A percentile compares a stretch with the other conserved stretches of the same genome.
Evolutionary conservation across 2,329 filamentous ascomycete genomes (phyloP).

Genomic region (Chaetomiaceae sp.): DNA sequence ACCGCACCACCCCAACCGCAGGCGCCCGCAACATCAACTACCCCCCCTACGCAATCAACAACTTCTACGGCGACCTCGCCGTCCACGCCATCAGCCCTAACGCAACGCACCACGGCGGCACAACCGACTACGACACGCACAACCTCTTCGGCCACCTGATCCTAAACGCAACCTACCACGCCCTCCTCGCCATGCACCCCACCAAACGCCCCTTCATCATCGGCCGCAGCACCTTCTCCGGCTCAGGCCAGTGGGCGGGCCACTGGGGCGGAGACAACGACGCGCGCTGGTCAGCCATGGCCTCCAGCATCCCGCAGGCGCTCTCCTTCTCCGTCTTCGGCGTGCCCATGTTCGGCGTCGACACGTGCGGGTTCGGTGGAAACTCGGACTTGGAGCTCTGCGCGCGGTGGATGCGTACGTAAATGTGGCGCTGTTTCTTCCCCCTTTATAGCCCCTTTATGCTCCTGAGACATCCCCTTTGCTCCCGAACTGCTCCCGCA

Average conservation of each 20-base stretch:
- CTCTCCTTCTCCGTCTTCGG: conserved; percentile 70
- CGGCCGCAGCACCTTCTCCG: conserved; percentile 74
- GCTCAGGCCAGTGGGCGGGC: conserved; percentile 68
- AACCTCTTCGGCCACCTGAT: conserved; percentile 74
- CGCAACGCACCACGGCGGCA: conserved; percentile 68
- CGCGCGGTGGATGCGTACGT: conserved; percentile 59
- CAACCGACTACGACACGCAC: conserved; percentile 75
- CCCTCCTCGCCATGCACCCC: conserved; percentile 58
- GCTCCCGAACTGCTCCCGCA: too few relatives aligned
- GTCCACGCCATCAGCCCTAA: conserved; percentile 72
- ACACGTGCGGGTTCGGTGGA: conserved; percentile 65
- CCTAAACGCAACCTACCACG: conserved; percentile 70
- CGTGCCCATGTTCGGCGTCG: conserved; percentile 71
- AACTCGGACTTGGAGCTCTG: conserved; percentile 67
- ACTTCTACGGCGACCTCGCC: conserved; percentile 66
- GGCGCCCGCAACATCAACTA: conserved; percentile 64
- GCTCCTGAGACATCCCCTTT: too few relatives aligned
- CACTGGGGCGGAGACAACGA: conserved; percentile 80
- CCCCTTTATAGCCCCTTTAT: too few relatives aligned
- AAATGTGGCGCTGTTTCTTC: too few relatives aligned
- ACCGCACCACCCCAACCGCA: conserved; percentile 56
- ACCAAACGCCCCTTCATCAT: conserved; percentile 76
- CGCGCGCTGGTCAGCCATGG: conserved; percentile 68
- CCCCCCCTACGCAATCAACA: conserved; percentile 72
- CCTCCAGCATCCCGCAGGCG: conserved; percentile 71